Evolutionary conservation across 257 asterid species (phyloP).

Genomic region (Solanum infundibuliforme): DNA sequence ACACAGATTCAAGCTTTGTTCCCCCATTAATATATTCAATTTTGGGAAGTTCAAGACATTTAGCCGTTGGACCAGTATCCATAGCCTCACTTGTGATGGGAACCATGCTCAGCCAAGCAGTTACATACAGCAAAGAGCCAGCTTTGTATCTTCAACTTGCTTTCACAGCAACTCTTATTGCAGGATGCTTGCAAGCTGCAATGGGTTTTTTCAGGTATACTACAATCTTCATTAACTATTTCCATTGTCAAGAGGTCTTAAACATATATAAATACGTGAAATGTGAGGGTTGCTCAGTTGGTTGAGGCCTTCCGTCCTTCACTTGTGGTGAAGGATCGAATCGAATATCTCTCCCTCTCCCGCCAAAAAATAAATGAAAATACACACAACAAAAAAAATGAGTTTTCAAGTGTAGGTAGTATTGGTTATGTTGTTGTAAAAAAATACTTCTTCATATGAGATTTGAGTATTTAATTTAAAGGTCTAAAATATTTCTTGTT

Average conservation of each 20-base stretch:
- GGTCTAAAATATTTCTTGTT: no score
- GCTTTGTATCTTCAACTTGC: conserved; percentile 65
- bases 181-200: conserved; percentile 71
- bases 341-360: not conserved
- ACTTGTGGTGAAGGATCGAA: not conserved
- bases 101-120: conserved; percentile 62
- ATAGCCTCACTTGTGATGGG: conserved; percentile 94
- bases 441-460: no score
- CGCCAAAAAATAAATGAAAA: no score
- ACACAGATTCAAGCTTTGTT: conserved; percentile 80
- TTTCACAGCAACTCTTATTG: conserved; percentile 76
- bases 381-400: no score
- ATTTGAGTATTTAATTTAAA: no score
- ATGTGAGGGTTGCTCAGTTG: not conserved
- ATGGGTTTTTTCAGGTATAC: conserved; percentile 63
- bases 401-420: no score
- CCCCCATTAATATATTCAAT: conserved; percentile 78
- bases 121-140: conserved; percentile 34
- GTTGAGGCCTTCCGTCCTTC: not conserved
- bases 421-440: no score
- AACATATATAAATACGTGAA: not conserved
- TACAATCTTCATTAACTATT: not conserved
- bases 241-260: not conserved
- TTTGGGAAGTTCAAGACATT: conserved; percentile 84
- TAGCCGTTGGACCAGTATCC: conserved; percentile 79